Evolutionary conservation across 768 basidiomycete genomes (phyloP), one percentile per base, ranked within the genome.

Genomic region (Phallus indusiatus): DNA sequence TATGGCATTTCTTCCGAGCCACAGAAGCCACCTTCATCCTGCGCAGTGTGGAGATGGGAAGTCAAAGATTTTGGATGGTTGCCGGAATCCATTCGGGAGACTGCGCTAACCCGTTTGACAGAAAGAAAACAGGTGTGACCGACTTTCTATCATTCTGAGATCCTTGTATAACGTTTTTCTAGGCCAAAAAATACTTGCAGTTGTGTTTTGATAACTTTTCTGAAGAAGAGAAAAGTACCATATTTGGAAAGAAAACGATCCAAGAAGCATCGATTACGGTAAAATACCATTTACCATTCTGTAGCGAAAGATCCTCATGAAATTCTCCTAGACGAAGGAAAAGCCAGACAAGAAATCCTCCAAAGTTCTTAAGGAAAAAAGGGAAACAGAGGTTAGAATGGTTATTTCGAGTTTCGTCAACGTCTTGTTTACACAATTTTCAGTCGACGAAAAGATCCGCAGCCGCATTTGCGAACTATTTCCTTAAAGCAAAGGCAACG

Each of bases 31-130:
- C 84, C 86, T 14, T 81, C 84, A 7, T 73, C 80, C n/a, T 71
- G 89, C 35, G 84, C 80, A 62, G 73, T 87, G 20, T 94, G 90
- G 90, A 76, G 88, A 54, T 95, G 92, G 93, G 93, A 95, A 68
- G 84, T 88, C 11, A 82, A 81, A 18, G 75, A 78, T 62, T 72
- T 73, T 60, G 76, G 80, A 58, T 86, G 85, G 80, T 68, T 93
- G 34, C 87, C 88, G 0, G 84, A 81, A 67, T 82, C 79, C 66
- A 76, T 78, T 12, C 74, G 75, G 62, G 83, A 86, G 62, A 88
- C 80, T 66, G 81, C 79, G 0, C 81, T 85, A 54, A 69, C 67
- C 9, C 78, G 92, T 65, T 70, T 76, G 9, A 73, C 75, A 21
- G 91, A 94, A 63, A 78, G 92, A 60, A 62, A 76, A 17, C 82